A percentile compares a stretch with the other conserved stretches of the same genome.
These are phyloP conservation scores for Arabidopsis arenosa DNA, from an alignment of 345 rosid species.

Conservation along the genomic window DNA sequence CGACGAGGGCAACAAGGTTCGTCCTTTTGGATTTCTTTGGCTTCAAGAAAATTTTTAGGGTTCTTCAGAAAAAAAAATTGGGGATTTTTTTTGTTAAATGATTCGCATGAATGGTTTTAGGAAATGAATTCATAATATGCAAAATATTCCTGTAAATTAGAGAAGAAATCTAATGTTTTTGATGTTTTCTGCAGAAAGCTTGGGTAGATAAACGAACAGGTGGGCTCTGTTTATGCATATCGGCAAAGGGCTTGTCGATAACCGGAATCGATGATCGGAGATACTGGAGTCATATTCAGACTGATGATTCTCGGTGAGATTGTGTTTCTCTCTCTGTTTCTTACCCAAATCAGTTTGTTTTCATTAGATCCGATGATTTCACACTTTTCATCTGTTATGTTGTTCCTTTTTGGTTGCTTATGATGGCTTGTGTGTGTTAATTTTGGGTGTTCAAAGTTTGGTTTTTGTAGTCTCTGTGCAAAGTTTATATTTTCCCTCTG, in stretches of 20 bases:
- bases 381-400: background rate
- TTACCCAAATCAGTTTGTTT: conserved; percentile 3
- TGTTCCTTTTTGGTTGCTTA: background rate
- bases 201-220: conserved; percentile 84
- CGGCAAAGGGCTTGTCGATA: conserved; percentile 68
- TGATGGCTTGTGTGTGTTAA: background rate
- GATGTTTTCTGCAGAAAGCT: conserved; percentile 57
- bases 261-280: conserved; percentile 95
- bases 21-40: conserved; percentile 15
- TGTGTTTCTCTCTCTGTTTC: background rate
- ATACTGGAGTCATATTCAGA: conserved; percentile 84
- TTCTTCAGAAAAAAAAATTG: background rate
- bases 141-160: background rate
- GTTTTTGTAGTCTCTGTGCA: background rate
- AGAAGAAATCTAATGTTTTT: conserved; percentile 10
- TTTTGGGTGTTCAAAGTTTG: background rate
- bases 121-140: background rate
- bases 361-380: background rate
- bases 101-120: background rate
- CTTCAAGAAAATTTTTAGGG: background rate
- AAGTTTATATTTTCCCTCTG: background rate
- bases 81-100: background rate
- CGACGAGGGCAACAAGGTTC: conserved; percentile 82
- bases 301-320: conserved; percentile 82
- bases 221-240: conserved; percentile 68